Base-by-base conservation (phyloP, 768 basidiomycete genomes). In the Guyanaporus albipodus region DNA sequence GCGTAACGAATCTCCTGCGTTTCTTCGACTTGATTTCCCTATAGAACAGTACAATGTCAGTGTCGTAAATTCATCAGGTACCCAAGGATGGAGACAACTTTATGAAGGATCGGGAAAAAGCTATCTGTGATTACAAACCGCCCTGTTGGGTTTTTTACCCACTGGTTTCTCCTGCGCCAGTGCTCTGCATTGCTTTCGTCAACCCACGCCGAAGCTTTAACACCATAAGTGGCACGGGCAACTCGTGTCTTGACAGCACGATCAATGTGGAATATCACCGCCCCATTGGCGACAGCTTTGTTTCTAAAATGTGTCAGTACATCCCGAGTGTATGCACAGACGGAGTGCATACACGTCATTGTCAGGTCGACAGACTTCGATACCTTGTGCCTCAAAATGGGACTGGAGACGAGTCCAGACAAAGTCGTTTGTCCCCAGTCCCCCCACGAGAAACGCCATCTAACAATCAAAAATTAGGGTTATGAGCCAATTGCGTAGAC, bases 401-500 rank as follows among this genome's bases (percentile, higher is more conserved):
- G 46, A 45, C 29, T 34, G 34, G 11, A 56, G 37, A 6, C 29
- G 46, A 32, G 27, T 29, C 44, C 46, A 46, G 10, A 57, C 37
- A 26, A 33, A 43, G 11, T 49, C 34, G 9, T 50, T 57, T 4
- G 28, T 29, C 9, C 42, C 40, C 9, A 50, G 4, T 4, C 54
- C 54, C 7, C 52, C 54, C 2, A 55, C 52, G 6, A 54, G 38
- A 18, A 55, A 55, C 11, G 21, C 54, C 33, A 19, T 39, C 53
- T 55, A 11, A 19, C 24, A 26, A 26, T 7, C 9, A 7, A 10
- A 8, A 14, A 21, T 27, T n/a, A 14, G 21, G n/a, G 6, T 38
- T 6, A 9, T 29, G 19, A 17, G 18, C 9, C 24, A 7, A 2
- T 15, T 15, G 18, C 2, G 23, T 6, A 28, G 8, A 14, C 4